Evolutionary conservation across 2,329 filamentous ascomycete species (phyloP).

Genomic region (Dothideomycetidae sp.): DNA sequence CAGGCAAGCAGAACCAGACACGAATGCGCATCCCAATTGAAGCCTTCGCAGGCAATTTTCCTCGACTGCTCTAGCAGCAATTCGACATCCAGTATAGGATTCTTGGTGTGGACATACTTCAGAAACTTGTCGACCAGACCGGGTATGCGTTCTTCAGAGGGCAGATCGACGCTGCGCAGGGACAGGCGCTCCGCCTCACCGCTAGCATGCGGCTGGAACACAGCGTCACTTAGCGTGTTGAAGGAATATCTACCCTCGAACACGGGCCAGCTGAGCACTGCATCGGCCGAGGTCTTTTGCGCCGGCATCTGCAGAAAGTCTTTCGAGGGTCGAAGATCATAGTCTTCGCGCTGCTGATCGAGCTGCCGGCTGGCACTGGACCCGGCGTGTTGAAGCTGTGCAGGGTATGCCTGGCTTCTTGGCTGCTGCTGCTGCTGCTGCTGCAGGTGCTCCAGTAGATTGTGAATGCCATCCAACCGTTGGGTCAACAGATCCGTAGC

Average conservation of each 20-base stretch:
- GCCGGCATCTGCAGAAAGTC: conserved; percentile 19
- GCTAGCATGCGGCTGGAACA: conserved; percentile 11
- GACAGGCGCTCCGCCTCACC: background rate
- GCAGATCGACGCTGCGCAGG: conserved; percentile 9
- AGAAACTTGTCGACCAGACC: conserved; percentile 22
- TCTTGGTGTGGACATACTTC: conserved; percentile 24
- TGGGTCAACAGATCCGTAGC: conserved; percentile 10
- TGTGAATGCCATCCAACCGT: conserved; percentile 13
- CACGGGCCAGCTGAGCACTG: conserved; percentile 19
- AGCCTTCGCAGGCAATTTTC: conserved; percentile 17
- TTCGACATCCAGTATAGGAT: conserved; percentile 24
- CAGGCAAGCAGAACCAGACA: conserved; percentile 23
- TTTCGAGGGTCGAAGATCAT: conserved; percentile 7
- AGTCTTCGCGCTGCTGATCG: background rate
- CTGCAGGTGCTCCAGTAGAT: conserved; percentile 2
- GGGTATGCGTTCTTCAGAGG: conserved; percentile 19
- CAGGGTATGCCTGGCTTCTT: no score
- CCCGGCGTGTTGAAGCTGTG: no score
- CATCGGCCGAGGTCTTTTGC: conserved; percentile 17
- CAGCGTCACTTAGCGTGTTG: conserved; percentile 14
- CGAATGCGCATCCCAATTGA: conserved; percentile 21
- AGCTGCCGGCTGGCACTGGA: background rate
- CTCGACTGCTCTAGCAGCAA: conserved; percentile 16
- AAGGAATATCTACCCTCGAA: conserved; percentile 14
- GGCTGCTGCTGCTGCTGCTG: conserved; percentile 2